Evolutionary conservation across 2,329 filamentous ascomycete species (phyloP).

Genomic region (Helicocarpus griseus): DNA sequence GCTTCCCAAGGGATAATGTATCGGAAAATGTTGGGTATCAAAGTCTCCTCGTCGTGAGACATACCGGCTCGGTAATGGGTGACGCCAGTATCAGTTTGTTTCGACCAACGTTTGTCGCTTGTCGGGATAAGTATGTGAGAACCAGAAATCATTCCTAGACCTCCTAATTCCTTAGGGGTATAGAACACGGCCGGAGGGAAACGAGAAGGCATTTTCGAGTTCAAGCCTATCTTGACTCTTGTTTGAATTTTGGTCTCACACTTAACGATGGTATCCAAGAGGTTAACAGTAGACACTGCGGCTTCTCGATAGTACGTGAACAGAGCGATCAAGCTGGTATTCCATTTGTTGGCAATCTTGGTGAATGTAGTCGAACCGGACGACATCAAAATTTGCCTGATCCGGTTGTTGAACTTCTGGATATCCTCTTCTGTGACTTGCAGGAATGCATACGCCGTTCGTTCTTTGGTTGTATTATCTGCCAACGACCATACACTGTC

Average conservation of each 20-base stretch:
- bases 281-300: constrained; percentile 84
- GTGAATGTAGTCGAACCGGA: constrained; percentile 99
- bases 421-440: constrained; percentile 98
- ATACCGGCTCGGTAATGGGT: constrained; percentile 96
- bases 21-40: constrained; percentile 98
- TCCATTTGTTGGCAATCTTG: constrained; percentile 99
- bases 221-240: constrained; percentile 93
- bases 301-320: constrained; percentile 99
- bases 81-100: constrained; percentile 94
- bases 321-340: constrained; percentile 89
- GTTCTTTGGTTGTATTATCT: constrained; percentile 92
- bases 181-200: constrained; percentile 99
- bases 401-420: constrained; percentile 97
- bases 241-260: constrained; percentile 99
- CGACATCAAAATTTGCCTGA: constrained; percentile 97
- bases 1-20: constrained; percentile 99
- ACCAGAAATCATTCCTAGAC: constrained; percentile 96
- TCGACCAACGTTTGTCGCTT: constrained; percentile 95
- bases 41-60: constrained; percentile 94
- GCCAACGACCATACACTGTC: constrained; percentile 98
- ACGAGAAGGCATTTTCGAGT: constrained; percentile 98
- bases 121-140: constrained; percentile 96
- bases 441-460: constrained; percentile 92
- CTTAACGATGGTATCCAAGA: constrained; percentile 96
- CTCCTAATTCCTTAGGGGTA: constrained; percentile 93